Evolutionary conservation across 768 basidiomycete genomes (phyloP), one percentile per base, ranked within the genome.

Genomic region (Suillus hirtellus): DNA sequence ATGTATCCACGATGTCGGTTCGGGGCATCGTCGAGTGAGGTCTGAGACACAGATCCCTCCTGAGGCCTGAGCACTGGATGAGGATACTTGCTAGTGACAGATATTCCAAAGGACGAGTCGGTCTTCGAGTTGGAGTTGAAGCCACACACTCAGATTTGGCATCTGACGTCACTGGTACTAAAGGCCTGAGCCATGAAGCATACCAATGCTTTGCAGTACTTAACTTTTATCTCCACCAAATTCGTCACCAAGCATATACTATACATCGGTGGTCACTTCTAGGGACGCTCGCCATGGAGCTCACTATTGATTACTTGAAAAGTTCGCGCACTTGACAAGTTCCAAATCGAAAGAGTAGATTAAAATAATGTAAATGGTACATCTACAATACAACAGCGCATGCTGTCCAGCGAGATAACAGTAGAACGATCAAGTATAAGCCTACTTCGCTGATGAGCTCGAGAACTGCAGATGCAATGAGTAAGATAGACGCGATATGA

Each of bases 371-470:
- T 76, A 75, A 35, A 53, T 58, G 66, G 61, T 75, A 75, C 73
- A 75, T 34, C 66, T 75, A 72, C 64, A 68, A 71, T 76, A 76
- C 75, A 75, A 72, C 72, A 70, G 59, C 60, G 7, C 31, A 46
- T n/a, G 52, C 31, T n/a, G n/a, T 17, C 49, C 27, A 38, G 42
- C 60, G 52, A 65, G 15, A 60, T 59, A 56, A 58, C 65, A 73
- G 64, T 68, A 64, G 69, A 55, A 70, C 40, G 59, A 60, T 47
- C 65, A 52, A 50, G 31, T 2, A 44, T 50, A 15, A 43, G 43
- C 71, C 68, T 80, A 81, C 65, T 81, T 79, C n/a, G 81, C 73
- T 11, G 77, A 75, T 8, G 81, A 79, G 64, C 80, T 77, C 54
- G 80, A 82, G 74, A 82, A 82, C 78, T 81, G 44, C 1, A 56